Base-by-base conservation (phyloP, 805 yeast species). In the Metschnikowia picachoensis region DNA sequence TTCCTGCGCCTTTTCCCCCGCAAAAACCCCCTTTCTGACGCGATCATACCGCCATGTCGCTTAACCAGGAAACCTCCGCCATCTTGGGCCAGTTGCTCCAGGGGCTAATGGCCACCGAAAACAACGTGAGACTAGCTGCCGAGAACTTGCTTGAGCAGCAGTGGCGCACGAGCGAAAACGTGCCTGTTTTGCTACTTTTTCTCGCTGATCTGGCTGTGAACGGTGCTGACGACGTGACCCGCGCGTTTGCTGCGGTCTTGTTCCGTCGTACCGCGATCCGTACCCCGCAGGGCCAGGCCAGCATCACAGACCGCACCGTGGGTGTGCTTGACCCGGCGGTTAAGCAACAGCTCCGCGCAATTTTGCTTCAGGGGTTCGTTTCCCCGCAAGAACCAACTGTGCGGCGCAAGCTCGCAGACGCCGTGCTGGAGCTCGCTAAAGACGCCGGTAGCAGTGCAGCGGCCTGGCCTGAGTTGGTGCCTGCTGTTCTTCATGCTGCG, bases 361-460 rank as follows among this genome's bases (percentile, higher is more conserved):
- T 80, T 17, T 75, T 92, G 33, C 72, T 91, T 53, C 77, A 77
- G 48, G 98, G 97, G 13, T 88, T 92, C 58, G 62, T 79, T 3
- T 63, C 80, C 10, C 83, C 76, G 49, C 88, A 84, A 61, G 70
- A 85, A n/a, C 80, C 80, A 50, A 80, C 79, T 51, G 89, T 89
- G 30, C 82, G 97, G 62, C 97, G 92, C 65, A 94, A 92, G 61
- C 71, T 94, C 40, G 83, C 97, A 2, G 99, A 94, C 71, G 95
- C 96, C 8, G 85, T 94, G 39, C 87, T 97, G 1, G 98, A 91
- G 66, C 80, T 92, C 38, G 95, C 97, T 2, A 77, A 73, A 39
- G 85, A 81, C 48, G 83, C 79, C 12, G 58, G 70, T 3, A 73
- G 70, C 15, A 73, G 72, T 17, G 16, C 35, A 8, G 76, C 74